Evolutionary conservation across 805 yeast genomes (phyloP).

Genomic region (Ogataea saltuana): DNA sequence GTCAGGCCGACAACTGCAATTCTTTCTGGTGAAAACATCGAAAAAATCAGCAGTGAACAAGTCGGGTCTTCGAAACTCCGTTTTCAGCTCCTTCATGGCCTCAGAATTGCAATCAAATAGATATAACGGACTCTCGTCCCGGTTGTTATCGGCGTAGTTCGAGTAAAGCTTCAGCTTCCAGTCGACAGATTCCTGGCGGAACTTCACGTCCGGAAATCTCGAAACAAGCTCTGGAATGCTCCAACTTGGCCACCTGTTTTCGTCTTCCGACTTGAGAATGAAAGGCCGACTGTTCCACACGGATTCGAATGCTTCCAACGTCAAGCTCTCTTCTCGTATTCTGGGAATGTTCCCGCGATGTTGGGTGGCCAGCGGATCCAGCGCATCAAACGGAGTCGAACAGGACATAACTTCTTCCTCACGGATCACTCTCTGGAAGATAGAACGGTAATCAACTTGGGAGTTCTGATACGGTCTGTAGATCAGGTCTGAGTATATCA

Average conservation of each 20-base stretch:
- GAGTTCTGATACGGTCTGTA: conserved; percentile 85
- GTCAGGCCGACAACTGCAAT: conserved; percentile 69
- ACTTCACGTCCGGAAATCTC: conserved; percentile 59
- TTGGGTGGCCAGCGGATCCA: conserved; percentile 13
- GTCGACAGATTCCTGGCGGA: conserved; percentile 82
- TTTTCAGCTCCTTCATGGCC: conserved; percentile 59
- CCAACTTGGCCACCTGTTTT: conserved; percentile 65
- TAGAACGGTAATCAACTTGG: conserved; percentile 56
- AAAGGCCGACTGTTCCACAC: conserved; percentile 62
- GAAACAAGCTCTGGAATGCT: conserved; percentile 45
- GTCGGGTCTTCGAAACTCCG: conserved; percentile 55
- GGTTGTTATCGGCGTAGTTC: conserved; percentile 58
- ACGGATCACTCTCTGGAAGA: conserved; percentile 49
- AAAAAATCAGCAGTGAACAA: conserved; percentile 63
- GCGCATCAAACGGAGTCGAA: conserved; percentile 1
- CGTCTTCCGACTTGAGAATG: conserved; percentile 29
- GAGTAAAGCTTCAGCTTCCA: conserved; percentile 70
- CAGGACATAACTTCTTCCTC: conserved; percentile 40
- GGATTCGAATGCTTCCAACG: conserved; percentile 43
- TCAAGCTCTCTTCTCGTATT: conserved; percentile 45
- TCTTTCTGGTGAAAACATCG: conserved; percentile 38
- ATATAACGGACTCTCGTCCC: conserved; percentile 83
- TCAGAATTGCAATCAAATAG: conserved; percentile 76
- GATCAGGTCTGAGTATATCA: conserved; percentile 72
- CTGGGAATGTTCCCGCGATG: conserved; percentile 44